Conservation (phyloP, 805 yeast species). For the Monosporozyma servazzii region DNA sequence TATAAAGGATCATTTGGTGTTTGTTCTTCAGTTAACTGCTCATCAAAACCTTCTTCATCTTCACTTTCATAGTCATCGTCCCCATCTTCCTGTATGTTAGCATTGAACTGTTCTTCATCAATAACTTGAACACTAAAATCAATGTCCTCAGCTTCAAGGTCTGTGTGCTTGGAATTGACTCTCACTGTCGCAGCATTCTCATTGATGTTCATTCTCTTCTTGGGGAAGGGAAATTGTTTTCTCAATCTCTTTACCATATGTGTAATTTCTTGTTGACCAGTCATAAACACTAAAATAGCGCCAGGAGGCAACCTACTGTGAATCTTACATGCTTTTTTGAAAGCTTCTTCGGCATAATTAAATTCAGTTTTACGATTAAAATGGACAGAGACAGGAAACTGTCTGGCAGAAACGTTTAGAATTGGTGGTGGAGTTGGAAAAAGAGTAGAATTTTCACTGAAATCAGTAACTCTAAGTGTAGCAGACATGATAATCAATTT, state of each 20-base stretch:
- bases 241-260: conserved; percentile 62
- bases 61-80: conserved; percentile 36
- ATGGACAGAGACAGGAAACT: conserved; percentile 86
- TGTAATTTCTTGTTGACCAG: conserved; percentile 90
- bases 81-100: conserved; percentile 30
- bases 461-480: conserved; percentile 86
- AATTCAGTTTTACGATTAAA: conserved; percentile 71
- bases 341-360: conserved; percentile 81
- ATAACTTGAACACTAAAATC: conserved; percentile 50
- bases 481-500: conserved; percentile 95
- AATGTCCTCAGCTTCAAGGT: conserved; percentile 78
- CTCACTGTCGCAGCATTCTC: conserved; percentile 35
- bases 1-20: conserved; percentile 69
- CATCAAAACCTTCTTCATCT: conserved; percentile 58
- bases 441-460: conserved; percentile 67
- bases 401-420: conserved; percentile 83
- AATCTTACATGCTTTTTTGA: conserved; percentile 74
- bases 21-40: conserved; percentile 60
- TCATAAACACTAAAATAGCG: conserved; percentile 81
- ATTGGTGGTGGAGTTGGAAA: conserved; percentile 78
- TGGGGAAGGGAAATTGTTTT: conserved; percentile 52
- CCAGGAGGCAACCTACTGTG: conserved; percentile 87
- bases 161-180: conserved; percentile 51
- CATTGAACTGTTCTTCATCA: conserved; percentile 29
- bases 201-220: conserved; percentile 21